phyloP scores from a whole-genome alignment of 805 yeast species.

The Maudiozyma turicensis region DNA sequence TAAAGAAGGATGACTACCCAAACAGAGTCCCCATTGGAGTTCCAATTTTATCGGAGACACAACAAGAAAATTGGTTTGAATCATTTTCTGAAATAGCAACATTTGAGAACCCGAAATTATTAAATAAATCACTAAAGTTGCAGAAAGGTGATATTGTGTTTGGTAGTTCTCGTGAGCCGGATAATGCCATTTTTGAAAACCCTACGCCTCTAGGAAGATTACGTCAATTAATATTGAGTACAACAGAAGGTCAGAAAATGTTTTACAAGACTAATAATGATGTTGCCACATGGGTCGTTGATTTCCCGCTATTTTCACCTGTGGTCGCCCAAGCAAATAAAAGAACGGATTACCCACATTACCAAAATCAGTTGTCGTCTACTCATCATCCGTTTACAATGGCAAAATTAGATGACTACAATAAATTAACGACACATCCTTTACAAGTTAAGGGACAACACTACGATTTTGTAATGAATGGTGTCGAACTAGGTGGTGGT shows the following conservation, averaged over 20 bases:
- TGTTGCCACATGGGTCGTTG: constrained; percentile 78
- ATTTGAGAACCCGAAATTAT: constrained; percentile 24
- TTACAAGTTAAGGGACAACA: constrained; percentile 75
- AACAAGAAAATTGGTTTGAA: constrained; percentile 36
- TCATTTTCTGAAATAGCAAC: constrained; percentile 26
- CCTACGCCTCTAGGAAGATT: constrained; percentile 91
- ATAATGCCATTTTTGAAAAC: constrained; percentile 65
- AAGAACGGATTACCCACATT: constrained; percentile 44
- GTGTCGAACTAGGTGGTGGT: constrained; percentile 96
- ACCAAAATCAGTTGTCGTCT: constrained; percentile 45
- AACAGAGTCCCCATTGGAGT: constrained; percentile 50
- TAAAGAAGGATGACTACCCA: constrained; percentile 38
- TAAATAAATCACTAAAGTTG: constrained; percentile 34
- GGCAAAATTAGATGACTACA: constrained; percentile 66
- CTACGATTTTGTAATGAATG: constrained; percentile 87
- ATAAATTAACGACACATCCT: constrained; percentile 42
- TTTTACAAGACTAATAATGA: constrained; percentile 15
- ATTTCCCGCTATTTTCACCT: constrained; percentile 89
- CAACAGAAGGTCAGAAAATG: constrained; percentile 34
- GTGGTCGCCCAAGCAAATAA: constrained; percentile 29
- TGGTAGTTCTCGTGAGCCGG: constrained; percentile 54
- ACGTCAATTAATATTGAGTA: constrained; percentile 60
- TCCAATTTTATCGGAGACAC: constrained; percentile 37
- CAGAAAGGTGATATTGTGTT: constrained; percentile 67
- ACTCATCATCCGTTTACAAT: constrained; percentile 98